phyloP scores from a whole-genome alignment of 2,329 filamentous ascomycete species.

The Drechslerella coelobrocha region DNA sequence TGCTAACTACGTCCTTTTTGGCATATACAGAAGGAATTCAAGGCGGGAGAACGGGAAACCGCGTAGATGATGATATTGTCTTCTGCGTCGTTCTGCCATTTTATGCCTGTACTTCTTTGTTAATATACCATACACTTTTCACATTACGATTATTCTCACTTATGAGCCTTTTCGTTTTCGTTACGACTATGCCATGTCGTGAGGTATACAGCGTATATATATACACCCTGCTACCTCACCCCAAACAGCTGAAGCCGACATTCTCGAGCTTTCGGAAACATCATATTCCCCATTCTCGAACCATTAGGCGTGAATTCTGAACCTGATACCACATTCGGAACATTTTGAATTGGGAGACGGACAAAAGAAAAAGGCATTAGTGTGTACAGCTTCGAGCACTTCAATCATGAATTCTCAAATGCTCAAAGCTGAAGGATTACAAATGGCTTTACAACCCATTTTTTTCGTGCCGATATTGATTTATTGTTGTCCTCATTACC shows the following conservation, averaged over 20 bases:
- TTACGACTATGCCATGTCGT: slow-evolving; percentile 33
- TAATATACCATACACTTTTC: slow-evolving; percentile 45
- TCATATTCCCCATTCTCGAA: slow-evolving; percentile 10
- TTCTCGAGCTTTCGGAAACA: slow-evolving; percentile 17
- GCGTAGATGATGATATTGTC: slow-evolving; percentile 64
- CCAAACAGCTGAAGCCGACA: neutral
- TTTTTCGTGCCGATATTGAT: slow-evolving; percentile 63
- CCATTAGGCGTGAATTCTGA: slow-evolving; percentile 22
- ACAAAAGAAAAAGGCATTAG: slow-evolving; percentile 59
- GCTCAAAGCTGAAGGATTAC: slow-evolving; percentile 54
- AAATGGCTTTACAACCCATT: slow-evolving; percentile 54
- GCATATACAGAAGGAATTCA: slow-evolving; percentile 87
- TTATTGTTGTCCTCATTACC: slow-evolving; percentile 66
- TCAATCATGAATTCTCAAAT: slow-evolving; percentile 58
- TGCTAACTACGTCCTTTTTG: slow-evolving; percentile 56
- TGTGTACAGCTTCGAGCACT: slow-evolving; percentile 64
- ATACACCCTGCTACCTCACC: neutral
- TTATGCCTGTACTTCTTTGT: slow-evolving; percentile 24
- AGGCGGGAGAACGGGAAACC: slow-evolving; percentile 90
- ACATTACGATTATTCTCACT: slow-evolving; percentile 16
- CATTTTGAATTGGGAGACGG: neutral
- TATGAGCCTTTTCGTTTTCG: slow-evolving; percentile 3
- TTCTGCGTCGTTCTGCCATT: slow-evolving; percentile 29
- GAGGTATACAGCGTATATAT: neutral
- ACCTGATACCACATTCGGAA: neutral